Conservation (phyloP, 805 yeast genomes). For the Lachancea waltii region DNA sequence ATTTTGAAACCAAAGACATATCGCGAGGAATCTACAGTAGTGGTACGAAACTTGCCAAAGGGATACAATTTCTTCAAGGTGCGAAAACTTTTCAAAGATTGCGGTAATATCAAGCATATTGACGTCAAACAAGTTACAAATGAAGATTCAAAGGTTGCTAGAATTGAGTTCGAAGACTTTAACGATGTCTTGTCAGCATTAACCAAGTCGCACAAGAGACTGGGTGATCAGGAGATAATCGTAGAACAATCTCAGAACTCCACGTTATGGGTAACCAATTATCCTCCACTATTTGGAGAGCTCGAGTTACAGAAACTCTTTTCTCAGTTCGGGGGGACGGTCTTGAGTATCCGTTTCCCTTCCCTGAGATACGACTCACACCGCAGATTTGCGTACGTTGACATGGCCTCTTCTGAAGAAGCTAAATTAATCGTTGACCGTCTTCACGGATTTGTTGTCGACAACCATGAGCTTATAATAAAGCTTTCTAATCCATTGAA, state of each 20-base stretch:
- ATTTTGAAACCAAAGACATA: conserved; percentile 22
- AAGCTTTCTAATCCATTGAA: conserved; percentile 55
- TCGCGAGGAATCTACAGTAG: conserved; percentile 53
- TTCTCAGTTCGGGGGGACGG: conserved; percentile 31
- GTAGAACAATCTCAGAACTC: conserved; percentile 42
- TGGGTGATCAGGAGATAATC: conserved; percentile 38
- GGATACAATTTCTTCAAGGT: conserved; percentile 37
- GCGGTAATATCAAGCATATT: conserved; percentile 48
- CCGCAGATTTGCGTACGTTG: conserved; percentile 71
- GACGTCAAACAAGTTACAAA: conserved; percentile 20
- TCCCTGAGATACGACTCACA: conserved; percentile 47
- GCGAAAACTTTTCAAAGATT: conserved; percentile 44
- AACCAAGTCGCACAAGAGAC: conserved; percentile 48
- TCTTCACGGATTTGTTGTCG: conserved; percentile 36
- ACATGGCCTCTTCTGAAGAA: conserved; percentile 38
- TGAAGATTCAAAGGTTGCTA: conserved; percentile 35
- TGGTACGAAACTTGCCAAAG: conserved; percentile 44
- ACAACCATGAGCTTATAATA: conserved; percentile 43
- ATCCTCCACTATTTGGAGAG: conserved; percentile 48
- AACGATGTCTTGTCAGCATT: conserved; percentile 49
- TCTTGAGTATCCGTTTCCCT: conserved; percentile 56
- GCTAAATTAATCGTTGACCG: conserved; percentile 40
- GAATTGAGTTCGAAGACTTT: conserved; percentile 50
- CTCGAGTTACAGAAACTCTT: conserved; percentile 39
- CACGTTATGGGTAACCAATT: conserved; percentile 70